Base-by-base conservation (phyloP, 2,329 filamentous ascomycete species). In the Myotisia sp. region DNA sequence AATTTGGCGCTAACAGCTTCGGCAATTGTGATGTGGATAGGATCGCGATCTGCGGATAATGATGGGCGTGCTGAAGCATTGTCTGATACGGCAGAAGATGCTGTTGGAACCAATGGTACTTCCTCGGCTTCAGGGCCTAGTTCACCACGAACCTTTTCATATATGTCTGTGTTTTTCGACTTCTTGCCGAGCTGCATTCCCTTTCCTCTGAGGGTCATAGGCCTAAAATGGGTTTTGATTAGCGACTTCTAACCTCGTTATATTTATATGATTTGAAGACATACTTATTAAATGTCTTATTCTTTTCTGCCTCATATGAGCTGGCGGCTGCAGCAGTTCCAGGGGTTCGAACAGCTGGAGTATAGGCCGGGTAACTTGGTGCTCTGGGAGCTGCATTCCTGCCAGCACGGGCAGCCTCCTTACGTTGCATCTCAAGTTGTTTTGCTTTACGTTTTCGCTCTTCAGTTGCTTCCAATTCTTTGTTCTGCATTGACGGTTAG, bases 131-230 rank as follows among this genome's bases (percentile, higher is more conserved):
- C 84, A 23, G 78, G 71, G n/a, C 85, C 86, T 53, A 95, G 69
- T 44, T 95, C 87, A 39, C 82, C 83, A 45, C 85, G 79, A 21
- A 98, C 86, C 50, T 86, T 81, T 60, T 95, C 87, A 55, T 92
- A 95, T 70, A 95, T 93, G 57, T 92, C 87, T 19, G 81, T 92
- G 14, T 83, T 86, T 67, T 95, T 95, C 40, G 83, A 92, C 65
- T 98, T 98, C 68, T 95, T 95, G 60, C 90, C 90, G 37, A 98
- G 68, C 60, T 95, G 87, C 92, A 98, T 98, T 47, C 90, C 90
- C 67, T 98, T 98, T 49, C 84, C 85, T 62, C 92, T 84, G 39
- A 78, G 72, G 33, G 81, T 53, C 19, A 64, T 37, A 12, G 61
- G 55, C 41, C 73, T 50, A 38, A 29, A 17, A 34, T 6, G 16